Conservation (phyloP, 2,329 filamentous ascomycete species). For the Lecanicillium sp. region DNA sequence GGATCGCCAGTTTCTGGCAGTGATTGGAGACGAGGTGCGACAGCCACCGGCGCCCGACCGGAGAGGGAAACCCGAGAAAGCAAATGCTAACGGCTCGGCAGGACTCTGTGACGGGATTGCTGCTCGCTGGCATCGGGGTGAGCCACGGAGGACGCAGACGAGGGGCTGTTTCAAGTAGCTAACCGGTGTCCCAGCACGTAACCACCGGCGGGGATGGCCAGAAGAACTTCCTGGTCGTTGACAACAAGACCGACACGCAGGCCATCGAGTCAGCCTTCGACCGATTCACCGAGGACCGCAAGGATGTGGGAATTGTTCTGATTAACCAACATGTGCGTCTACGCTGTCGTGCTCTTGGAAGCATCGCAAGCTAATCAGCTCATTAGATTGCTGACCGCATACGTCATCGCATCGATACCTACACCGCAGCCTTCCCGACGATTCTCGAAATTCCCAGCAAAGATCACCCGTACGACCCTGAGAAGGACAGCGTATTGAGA, state of each 20-base stretch:
- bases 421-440: slow-evolving; percentile 92
- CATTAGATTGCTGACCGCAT: slow-evolving; percentile 85
- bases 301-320: slow-evolving; percentile 92
- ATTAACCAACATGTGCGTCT: slow-evolving; percentile 90
- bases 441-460: slow-evolving; percentile 97
- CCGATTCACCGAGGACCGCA: slow-evolving; percentile 78
- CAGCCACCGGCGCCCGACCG: not conserved
- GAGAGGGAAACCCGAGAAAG: not conserved
- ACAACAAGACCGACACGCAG: slow-evolving; percentile 82
- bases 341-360: no score
- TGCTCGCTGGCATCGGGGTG: slow-evolving; percentile 93
- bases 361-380: not conserved
- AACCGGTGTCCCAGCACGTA: slow-evolving; percentile 61
- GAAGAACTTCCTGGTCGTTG: slow-evolving; percentile 97
- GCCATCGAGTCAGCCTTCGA: slow-evolving; percentile 89
- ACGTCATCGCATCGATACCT: slow-evolving; percentile 81
- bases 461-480: slow-evolving; percentile 96
- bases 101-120: slow-evolving; percentile 93
- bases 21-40: slow-evolving; percentile 92
- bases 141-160: no score
- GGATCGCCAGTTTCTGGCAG: slow-evolving; percentile 92
- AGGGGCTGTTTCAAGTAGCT: slow-evolving; percentile 23
- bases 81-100: slow-evolving; percentile 35
- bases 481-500: slow-evolving; percentile 96
- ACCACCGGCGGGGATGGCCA: slow-evolving; percentile 81